Evolutionary conservation across 148 eudicot genomes (phyloP).

Genomic region (Rhododendron ovatum): DNA sequence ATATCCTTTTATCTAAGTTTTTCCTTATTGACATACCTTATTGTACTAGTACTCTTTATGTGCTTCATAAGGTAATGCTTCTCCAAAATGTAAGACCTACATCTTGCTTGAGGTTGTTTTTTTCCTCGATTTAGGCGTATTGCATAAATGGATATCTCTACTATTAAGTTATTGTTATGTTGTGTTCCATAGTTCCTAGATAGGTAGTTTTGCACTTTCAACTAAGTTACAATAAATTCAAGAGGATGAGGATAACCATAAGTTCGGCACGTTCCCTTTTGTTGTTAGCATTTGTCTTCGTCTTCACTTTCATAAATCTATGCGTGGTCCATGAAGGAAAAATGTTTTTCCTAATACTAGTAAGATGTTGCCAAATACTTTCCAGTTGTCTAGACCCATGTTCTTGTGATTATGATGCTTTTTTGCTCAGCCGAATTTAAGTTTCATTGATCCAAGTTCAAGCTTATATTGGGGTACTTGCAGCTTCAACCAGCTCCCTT

Average conservation of each 20-base stretch:
- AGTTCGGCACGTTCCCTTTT: background rate
- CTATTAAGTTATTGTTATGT: background rate
- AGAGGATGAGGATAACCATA: background rate
- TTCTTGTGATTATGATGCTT: too few species aligned
- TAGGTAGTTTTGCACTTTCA: background rate
- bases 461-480: too few species aligned
- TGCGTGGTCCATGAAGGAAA: too few species aligned
- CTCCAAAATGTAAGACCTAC: background rate
- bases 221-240: background rate
- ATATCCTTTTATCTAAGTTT: background rate
- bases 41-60: background rate
- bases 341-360: too few species aligned
- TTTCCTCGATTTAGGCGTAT: background rate
- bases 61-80: background rate
- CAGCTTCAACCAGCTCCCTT: too few species aligned
- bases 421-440: too few species aligned
- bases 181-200: background rate
- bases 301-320: constrained; percentile 3
- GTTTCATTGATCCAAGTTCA: too few species aligned
- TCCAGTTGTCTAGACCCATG: too few species aligned
- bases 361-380: too few species aligned
- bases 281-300: background rate
- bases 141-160: background rate
- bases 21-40: background rate
- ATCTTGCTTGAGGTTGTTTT: background rate